These are phyloP conservation scores for Sporothrix brunneoviolacea DNA, from an alignment of 2,329 filamentous ascomycete genomes.

Conservation along the genomic window DNA sequence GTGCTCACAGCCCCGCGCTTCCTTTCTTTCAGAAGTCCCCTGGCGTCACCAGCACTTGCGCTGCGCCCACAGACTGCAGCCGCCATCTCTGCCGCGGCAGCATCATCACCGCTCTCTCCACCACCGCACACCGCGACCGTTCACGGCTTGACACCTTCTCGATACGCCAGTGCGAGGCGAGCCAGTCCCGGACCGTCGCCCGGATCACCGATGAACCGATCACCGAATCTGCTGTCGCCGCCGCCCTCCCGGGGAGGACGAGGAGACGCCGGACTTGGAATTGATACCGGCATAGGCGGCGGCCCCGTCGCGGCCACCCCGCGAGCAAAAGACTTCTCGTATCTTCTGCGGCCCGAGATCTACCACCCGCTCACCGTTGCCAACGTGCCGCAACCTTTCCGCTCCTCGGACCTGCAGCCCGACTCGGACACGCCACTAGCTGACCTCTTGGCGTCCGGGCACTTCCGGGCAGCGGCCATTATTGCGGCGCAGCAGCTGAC, in stretches of 20 bases:
- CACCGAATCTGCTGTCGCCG: neutral
- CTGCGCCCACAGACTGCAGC: slow-evolving; percentile 12
- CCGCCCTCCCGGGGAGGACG: neutral
- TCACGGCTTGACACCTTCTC: slow-evolving; percentile 2
- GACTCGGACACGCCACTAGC: slow-evolving; percentile 57
- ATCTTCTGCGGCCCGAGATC: slow-evolving; percentile 70
- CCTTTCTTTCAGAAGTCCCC: slow-evolving; percentile 19
- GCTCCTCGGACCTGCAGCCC: slow-evolving; percentile 59
- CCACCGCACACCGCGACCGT: neutral
- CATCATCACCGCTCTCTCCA: slow-evolving; percentile 13
- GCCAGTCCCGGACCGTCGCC: slow-evolving; percentile 2
- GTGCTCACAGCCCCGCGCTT: neutral
- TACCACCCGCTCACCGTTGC: slow-evolving; percentile 73
- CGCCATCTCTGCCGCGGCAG: slow-evolving; percentile 21
- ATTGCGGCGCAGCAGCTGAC: slow-evolving; percentile 57
- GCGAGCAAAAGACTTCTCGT: slow-evolving; percentile 63
- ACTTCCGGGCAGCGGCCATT: slow-evolving; percentile 74
- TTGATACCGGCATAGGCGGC: neutral
- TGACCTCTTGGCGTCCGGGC: slow-evolving; percentile 61
- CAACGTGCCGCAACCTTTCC: slow-evolving; percentile 58
- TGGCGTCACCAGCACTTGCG: slow-evolving; percentile 19
- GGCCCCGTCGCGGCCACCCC: neutral
- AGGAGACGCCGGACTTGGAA: neutral
- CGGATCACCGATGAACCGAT: slow-evolving; percentile 6
- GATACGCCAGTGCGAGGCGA: slow-evolving; percentile 14